These are phyloP conservation scores for Lycium barbarum DNA, from an alignment of 257 asterid species.

Conservation along the genomic window DNA sequence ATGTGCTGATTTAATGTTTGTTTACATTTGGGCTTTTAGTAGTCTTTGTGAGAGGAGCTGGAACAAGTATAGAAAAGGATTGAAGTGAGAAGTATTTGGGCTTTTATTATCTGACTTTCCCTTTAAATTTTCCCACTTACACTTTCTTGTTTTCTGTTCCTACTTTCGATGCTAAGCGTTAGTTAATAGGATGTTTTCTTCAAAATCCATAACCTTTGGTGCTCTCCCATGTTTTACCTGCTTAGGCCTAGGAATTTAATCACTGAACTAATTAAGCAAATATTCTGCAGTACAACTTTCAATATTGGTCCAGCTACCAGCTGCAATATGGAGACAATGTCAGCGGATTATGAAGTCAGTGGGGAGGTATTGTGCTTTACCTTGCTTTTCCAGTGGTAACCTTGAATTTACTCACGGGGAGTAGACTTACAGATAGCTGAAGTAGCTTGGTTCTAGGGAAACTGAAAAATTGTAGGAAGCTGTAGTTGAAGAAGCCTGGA, in stretches of 20 bases:
- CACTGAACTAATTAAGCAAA: slow-evolving; percentile 31
- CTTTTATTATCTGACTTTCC: background rate
- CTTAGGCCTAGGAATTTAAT: slow-evolving; percentile 1
- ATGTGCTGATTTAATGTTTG: no score
- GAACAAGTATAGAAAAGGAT: no score
- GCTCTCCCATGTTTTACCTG: slow-evolving; percentile 19
- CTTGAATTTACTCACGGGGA: slow-evolving; percentile 16
- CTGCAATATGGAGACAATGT: slow-evolving; percentile 48
- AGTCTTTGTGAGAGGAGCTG: no score
- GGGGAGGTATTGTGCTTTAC: slow-evolving; percentile 76
- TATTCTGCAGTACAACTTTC: slow-evolving; percentile 74
- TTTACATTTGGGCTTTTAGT: no score
- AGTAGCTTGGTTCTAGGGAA: slow-evolving; percentile 8
- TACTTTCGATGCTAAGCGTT: background rate
- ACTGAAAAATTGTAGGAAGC: slow-evolving; percentile 9
- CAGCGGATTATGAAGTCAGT: slow-evolving; percentile 68
- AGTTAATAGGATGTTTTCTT: background rate
- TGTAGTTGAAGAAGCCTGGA: slow-evolving; percentile 15
- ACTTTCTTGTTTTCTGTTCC: background rate
- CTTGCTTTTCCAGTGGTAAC: slow-evolving; percentile 12
- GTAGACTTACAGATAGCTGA: background rate
- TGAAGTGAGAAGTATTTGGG: background rate
- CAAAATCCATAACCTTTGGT: slow-evolving; percentile 17
- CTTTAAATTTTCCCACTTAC: background rate
- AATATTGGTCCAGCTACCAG: slow-evolving; percentile 73